Base-by-base conservation (phyloP, 176 grass and related monocot genomes). In the Phoenix dactylifera region DNA sequence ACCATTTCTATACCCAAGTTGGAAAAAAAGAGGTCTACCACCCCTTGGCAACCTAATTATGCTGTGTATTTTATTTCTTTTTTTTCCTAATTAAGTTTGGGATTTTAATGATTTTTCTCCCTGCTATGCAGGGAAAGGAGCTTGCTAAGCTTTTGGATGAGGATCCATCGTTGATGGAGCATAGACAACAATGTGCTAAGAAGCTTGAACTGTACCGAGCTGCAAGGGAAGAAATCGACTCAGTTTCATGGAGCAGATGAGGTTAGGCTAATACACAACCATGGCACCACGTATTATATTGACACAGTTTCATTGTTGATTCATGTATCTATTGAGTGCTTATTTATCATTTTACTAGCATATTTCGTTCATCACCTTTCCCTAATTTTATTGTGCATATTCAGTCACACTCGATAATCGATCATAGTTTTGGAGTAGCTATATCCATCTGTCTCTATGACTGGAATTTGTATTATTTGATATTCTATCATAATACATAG, bases 181-280 rank as follows among this genome's bases (percentile, higher is more conserved):
- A 71, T 20, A 70, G 87, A 58, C 57, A 74, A 49, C 78, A 86
- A 50, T 79, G 62, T 57, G 76, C 59, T 18, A 82, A 74, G 78
- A 85, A 82, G 74, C 82, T 90, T 16, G 86, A 90, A 71, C 60
- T 90, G 50, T 90, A 85, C 58, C 74, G 74, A 61, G 68, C 77
- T 7, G 87, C 82, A 0, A 80, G 79, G 50, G 72, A 90, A 24
- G 87, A 90, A 19, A 70, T 90, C 48, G 71, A 90, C 22, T 77
- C 87, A 4, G 82, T 78, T n/a, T 74, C 75, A 52, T 82, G 83
- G 83, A 58, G 30, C 50, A 58, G 67, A 75, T 70, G 63, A 64
- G 26, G 50, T 65, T 26, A n/a, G 14, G 10, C 14, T 1, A 12
- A 44, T 44, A 2, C 9, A 44, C 9, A 44, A 5, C 28, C 0